A percentile compares a stretch with the other conserved stretches of the same genome.
Conservation (phyloP, 2,329 filamentous ascomycete genomes). For the Penicillium paneum region DNA sequence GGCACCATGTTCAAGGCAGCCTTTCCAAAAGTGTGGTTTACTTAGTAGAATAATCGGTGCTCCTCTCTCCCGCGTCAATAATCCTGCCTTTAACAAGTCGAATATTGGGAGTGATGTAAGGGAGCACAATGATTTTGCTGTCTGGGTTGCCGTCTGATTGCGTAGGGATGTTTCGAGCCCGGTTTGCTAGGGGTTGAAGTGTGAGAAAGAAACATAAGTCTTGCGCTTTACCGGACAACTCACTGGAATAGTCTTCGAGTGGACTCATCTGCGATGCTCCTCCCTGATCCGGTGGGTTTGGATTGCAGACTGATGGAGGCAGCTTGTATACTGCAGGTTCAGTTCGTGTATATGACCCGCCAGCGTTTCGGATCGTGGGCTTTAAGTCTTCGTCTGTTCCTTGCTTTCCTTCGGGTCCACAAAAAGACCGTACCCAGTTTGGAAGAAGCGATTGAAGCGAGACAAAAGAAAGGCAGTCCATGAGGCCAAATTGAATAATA, state of each 20-base stretch:
- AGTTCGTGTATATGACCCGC: background rate
- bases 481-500: background rate
- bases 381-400: background rate
- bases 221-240: background rate
- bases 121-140: background rate
- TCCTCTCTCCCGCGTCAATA: background rate
- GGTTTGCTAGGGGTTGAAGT: background rate
- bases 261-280: background rate
- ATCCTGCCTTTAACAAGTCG: background rate
- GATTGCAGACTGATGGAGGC: background rate
- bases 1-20: background rate
- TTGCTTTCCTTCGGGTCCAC: background rate
- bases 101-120: background rate
- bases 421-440: background rate
- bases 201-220: background rate
- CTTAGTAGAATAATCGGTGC: background rate
- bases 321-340: background rate
- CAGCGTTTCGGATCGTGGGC: background rate
- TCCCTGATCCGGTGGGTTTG: background rate
- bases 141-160: background rate
- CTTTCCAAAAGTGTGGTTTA: too few relatives aligned
- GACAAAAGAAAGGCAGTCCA: background rate
- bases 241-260: background rate
- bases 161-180: background rate
- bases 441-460: constrained; percentile 2